Conservation (phyloP, 75 land plant species). For the Larix kaempferi region DNA sequence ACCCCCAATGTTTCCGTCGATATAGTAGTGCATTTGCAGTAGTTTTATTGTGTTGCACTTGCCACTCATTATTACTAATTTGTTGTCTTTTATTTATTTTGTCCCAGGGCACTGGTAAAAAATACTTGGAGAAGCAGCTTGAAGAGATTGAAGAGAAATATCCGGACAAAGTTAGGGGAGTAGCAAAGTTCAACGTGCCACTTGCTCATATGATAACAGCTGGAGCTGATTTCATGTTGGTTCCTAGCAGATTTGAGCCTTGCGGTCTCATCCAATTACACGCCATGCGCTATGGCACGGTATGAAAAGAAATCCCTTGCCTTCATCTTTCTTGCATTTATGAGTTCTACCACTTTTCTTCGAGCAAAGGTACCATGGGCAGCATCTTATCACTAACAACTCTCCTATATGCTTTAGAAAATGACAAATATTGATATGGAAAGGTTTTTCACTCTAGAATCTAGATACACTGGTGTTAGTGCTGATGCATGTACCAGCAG, state of each 20-base stretch:
- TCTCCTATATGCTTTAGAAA: too few species aligned
- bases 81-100: constrained; percentile 6
- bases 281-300: constrained; percentile 93
- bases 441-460: too few species aligned
- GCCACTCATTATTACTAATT: neutral
- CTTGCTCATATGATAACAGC: constrained; percentile 84
- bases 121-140: constrained; percentile 71
- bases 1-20: too few species aligned
- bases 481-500: neutral
- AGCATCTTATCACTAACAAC: too few species aligned
- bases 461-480: too few species aligned
- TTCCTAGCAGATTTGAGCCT: constrained; percentile 94
- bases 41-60: neutral
- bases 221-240: constrained; percentile 69
- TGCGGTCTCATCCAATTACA: constrained; percentile 95
- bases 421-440: too few species aligned
- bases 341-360: too few species aligned
- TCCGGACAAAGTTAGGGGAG: constrained; percentile 72
- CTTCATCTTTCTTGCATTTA: neutral
- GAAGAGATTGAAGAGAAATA: constrained; percentile 56
- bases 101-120: constrained; percentile 90
- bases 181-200: constrained; percentile 73
- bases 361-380: too few species aligned
- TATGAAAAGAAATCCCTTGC: constrained; percentile 17
- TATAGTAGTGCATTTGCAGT: too few species aligned